Evolutionary conservation across 192 early-diverging fungal genomes (phyloP).

Genomic region (Coemansia reversa): DNA sequence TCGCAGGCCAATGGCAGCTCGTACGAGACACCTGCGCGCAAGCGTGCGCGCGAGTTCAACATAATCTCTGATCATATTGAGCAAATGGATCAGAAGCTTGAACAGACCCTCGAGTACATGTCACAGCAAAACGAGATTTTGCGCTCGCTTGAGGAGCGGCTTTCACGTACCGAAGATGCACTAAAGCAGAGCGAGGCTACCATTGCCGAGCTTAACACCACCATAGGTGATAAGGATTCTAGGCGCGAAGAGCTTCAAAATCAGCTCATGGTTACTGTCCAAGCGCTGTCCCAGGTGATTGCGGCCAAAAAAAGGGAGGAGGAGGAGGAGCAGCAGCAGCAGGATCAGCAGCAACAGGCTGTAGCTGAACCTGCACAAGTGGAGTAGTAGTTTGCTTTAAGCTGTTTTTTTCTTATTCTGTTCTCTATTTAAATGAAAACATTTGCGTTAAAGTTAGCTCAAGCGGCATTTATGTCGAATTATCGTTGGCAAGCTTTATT

Average conservation of each 20-base stretch:
- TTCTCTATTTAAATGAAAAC: neutral
- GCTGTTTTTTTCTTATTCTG: neutral
- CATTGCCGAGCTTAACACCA: slow-evolving; percentile 41
- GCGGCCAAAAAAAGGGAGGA: slow-evolving; percentile 31
- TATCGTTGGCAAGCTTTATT: neutral
- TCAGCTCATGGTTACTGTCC: slow-evolving; percentile 54
- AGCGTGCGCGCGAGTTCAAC: slow-evolving; percentile 47
- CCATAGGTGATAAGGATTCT: slow-evolving; percentile 47
- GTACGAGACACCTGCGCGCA: slow-evolving; percentile 54
- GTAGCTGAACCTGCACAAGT: slow-evolving; percentile 1
- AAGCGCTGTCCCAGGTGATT: slow-evolving; percentile 52
- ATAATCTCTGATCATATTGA: slow-evolving; percentile 46
- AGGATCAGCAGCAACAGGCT: slow-evolving; percentile 12
- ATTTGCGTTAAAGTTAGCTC: neutral
- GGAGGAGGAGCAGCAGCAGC: slow-evolving; percentile 10
- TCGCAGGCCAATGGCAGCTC: slow-evolving; percentile 48
- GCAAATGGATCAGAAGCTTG: slow-evolving; percentile 45
- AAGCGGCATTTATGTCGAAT: neutral
- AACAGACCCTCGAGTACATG: slow-evolving; percentile 45
- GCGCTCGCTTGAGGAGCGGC: slow-evolving; percentile 45
- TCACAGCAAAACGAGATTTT: slow-evolving; percentile 47
- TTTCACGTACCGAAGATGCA: slow-evolving; percentile 46
- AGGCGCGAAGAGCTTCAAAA: slow-evolving; percentile 54
- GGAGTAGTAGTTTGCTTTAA: neutral
- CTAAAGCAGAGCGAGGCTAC: slow-evolving; percentile 46